phyloP scores from a whole-genome alignment of 2,329 filamentous ascomycete genomes.

The Thielaviopsis musarum region DNA sequence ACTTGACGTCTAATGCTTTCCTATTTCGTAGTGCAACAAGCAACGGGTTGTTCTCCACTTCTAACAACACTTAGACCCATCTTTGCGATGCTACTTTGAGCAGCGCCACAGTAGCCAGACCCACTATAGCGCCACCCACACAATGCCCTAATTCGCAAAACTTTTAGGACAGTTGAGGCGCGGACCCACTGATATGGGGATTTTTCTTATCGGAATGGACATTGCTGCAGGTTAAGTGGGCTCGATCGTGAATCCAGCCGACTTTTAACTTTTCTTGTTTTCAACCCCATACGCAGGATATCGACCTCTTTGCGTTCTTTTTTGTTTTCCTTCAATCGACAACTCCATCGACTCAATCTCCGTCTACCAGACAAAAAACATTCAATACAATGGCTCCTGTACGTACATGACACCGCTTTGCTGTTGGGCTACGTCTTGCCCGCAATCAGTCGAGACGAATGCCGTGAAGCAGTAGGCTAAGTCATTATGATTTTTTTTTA shows the following conservation, averaged over 20 bases:
- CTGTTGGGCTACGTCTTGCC: slow-evolving; percentile 54
- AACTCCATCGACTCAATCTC: slow-evolving; percentile 12
- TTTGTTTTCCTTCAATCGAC: slow-evolving; percentile 14
- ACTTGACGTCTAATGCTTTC: not conserved
- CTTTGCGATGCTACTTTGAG: not conserved
- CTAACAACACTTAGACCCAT: not conserved
- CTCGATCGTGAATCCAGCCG: not conserved
- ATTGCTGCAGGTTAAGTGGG: slow-evolving; percentile 3
- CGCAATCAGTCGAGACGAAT: slow-evolving; percentile 17
- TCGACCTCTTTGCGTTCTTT: slow-evolving; percentile 44
- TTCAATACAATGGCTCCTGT: slow-evolving; percentile 69
- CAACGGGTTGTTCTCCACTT: not conserved
- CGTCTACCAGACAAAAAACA: slow-evolving; percentile 13
- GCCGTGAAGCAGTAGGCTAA: slow-evolving; percentile 90
- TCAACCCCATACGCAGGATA: slow-evolving; percentile 59
- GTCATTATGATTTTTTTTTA: slow-evolving; percentile 37
- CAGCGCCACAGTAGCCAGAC: not conserved
- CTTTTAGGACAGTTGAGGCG: not conserved
- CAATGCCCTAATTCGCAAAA: slow-evolving; percentile 5
- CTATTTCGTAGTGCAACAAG: not conserved
- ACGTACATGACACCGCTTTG: slow-evolving; percentile 75
- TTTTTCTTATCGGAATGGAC: not conserved
- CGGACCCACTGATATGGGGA: not conserved
- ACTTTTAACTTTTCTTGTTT: slow-evolving; percentile 10
- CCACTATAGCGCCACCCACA: slow-evolving; percentile 9